These are phyloP conservation scores for Quillaja saponaria DNA, from an alignment of 306 rosid species.

Conservation along the genomic window DNA sequence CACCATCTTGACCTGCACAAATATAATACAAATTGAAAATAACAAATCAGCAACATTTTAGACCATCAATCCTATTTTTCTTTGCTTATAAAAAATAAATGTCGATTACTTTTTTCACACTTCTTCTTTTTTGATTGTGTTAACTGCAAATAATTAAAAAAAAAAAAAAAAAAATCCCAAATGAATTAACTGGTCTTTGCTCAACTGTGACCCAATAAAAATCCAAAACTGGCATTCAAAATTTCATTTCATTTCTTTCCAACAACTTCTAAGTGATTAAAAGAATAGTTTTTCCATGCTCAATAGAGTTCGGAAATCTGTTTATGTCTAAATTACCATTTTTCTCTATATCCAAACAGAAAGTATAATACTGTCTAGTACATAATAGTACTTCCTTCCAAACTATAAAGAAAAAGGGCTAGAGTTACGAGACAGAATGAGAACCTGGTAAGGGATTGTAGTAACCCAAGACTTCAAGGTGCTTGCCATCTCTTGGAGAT, in stretches of 20 bases:
- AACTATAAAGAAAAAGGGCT: no score
- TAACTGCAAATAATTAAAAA: background rate
- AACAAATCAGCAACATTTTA: constrained; percentile 20
- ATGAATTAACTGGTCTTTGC: no score
- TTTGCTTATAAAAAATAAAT: no score
- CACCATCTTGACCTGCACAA: constrained; percentile 79
- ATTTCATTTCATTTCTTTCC: constrained; percentile 8
- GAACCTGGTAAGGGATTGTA: constrained; percentile 89
- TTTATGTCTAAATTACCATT: background rate
- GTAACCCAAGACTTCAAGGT: constrained; percentile 85
- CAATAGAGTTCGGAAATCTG: no score
- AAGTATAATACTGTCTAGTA: background rate
- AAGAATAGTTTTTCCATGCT: no score
- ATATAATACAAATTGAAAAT: constrained; percentile 28
- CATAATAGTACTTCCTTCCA: no score
- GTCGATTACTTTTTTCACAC: no score
- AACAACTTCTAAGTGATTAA: background rate
- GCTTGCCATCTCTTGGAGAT: constrained; percentile 91
- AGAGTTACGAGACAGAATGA: background rate
- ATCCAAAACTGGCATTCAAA: background rate
- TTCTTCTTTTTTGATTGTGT: background rate
- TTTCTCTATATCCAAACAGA: constrained; percentile 1
- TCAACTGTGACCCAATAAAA: no score
- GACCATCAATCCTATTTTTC: constrained; percentile 22
- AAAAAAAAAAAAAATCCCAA: background rate